Evolutionary conservation across 306 rosid genomes (phyloP), one percentile per base, ranked within the genome.

Genomic region (Trifolium subterraneum): DNA sequence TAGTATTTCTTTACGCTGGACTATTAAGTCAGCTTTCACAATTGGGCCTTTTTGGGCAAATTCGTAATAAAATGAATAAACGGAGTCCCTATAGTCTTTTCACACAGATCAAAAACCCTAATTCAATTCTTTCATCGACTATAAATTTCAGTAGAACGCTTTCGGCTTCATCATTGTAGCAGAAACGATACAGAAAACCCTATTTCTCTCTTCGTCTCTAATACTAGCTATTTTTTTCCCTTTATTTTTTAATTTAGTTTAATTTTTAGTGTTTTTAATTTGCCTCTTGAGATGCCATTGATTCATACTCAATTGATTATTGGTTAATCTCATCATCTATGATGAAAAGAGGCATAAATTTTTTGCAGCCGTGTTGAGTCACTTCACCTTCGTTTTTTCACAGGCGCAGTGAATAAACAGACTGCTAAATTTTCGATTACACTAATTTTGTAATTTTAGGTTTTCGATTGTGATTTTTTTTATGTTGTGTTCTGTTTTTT

Each of bases 281-380:
- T 77, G 86, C 89, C 93, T 87, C 89, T 79, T 77, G 66, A 80
- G 83, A 76, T 67, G 38, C 86, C 86, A 33, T 74, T 69, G 77
- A 79, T 85, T 83, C 82, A 2, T 12, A 2, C 5, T 6, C 13
- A 4, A 50, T 80, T 82, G 77, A 70, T 65, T 27, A 22, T 10
- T 56, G 64, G 87, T 77, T 39, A 12, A 14, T 71, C 71, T 61
- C 78, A 13, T 10, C 23, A 23, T 54, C 23, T 14, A 14, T 44
- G 23, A 58, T 33, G 5, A 6, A 35, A 41, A 45, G 96, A 78
- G 93, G 93, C 88, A 42, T 29, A 93, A 4, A 82, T 78, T 72
- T 71, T 18, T 3, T 6, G 96, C 97, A 84, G 90, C 79, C 20
- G 71, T 5, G 99, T 95, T 94, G 99, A 94, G 97, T 94, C 92